A percentile compares a stretch with the other conserved stretches of the same genome.
These are phyloP conservation scores for Lactifluus rugatus DNA, from an alignment of 768 basidiomycete species.

Conservation along the genomic window DNA sequence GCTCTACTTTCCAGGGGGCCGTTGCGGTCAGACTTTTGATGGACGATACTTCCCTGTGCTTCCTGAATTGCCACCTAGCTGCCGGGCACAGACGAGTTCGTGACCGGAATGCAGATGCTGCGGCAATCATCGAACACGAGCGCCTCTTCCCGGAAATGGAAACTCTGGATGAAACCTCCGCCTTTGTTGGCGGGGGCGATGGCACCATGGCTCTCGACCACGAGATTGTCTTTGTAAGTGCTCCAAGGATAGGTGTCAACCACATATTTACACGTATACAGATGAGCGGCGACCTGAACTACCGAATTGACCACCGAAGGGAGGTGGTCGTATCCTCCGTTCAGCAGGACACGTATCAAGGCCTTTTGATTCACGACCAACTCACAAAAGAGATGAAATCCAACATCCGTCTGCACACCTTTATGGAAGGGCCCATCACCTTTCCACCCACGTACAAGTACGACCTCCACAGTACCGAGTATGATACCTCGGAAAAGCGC, in stretches of 20 bases:
- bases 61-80: slow-evolving; percentile 97
- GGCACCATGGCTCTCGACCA: slow-evolving; percentile 92
- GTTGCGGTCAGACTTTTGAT: slow-evolving; percentile 85
- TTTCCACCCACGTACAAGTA: slow-evolving; percentile 96
- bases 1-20: slow-evolving; percentile 48
- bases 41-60: slow-evolving; percentile 88
- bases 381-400: slow-evolving; percentile 79
- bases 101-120: slow-evolving; percentile 78
- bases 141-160: slow-evolving; percentile 46
- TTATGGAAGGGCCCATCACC: slow-evolving; percentile 70
- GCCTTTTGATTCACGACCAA: slow-evolving; percentile 73
- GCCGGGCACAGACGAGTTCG: slow-evolving; percentile 81
- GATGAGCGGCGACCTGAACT: slow-evolving; percentile 94
- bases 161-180: slow-evolving; percentile 43
- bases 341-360: slow-evolving; percentile 51
- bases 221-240: slow-evolving; percentile 80
- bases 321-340: slow-evolving; percentile 70
- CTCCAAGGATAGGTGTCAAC: background rate
- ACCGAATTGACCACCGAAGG: slow-evolving; percentile 88
- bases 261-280: slow-evolving; percentile 23
- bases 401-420: slow-evolving; percentile 80
- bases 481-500: slow-evolving; percentile 82
- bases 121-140: slow-evolving; percentile 78
- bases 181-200: slow-evolving; percentile 85
- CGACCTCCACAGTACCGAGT: slow-evolving; percentile 65